These are phyloP conservation scores for Sporothrix curviconia DNA, from an alignment of 2,329 filamentous ascomycete species.

Conservation along the genomic window DNA sequence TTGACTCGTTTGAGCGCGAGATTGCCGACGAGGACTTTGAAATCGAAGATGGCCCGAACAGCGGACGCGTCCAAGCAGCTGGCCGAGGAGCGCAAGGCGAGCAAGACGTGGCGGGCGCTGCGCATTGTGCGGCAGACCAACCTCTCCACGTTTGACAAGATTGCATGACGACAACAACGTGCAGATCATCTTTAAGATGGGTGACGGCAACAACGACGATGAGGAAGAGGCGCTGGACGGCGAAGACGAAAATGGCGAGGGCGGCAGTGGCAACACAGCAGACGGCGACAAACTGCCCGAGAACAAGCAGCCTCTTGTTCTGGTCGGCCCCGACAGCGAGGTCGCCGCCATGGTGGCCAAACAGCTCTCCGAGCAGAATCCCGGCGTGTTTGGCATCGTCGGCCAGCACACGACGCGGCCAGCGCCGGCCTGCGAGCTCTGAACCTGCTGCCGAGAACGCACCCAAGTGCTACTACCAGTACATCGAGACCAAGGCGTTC, in stretches of 20 bases:
- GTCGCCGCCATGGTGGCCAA: constrained; percentile 59
- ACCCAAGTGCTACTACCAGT: constrained; percentile 27
- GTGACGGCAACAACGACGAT: constrained; percentile 68
- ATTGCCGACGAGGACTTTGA: constrained; percentile 80
- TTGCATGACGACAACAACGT: constrained; percentile 76
- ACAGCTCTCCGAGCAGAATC: constrained; percentile 56
- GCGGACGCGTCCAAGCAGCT: constrained; percentile 49
- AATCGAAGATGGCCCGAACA: constrained; percentile 72
- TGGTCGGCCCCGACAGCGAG: constrained; percentile 57
- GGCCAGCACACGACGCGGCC: constrained; percentile 48
- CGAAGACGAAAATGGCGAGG: constrained; percentile 11
- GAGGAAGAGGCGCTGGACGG: constrained; percentile 40
- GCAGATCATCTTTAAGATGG: constrained; percentile 47
- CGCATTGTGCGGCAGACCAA: constrained; percentile 69
- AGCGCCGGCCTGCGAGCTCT: constrained; percentile 33
- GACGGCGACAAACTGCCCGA: constrained; percentile 33
- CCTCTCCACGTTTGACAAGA: constrained; percentile 75
- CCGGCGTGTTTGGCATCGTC: constrained; percentile 57
- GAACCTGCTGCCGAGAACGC: not conserved
- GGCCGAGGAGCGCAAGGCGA: constrained; percentile 66
- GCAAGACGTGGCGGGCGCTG: constrained; percentile 85
- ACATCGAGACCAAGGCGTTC: constrained; percentile 50
- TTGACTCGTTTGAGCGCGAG: constrained; percentile 63
- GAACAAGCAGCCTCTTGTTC: constrained; percentile 52
- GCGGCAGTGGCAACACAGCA: constrained; percentile 17